Percentiles rank a stretch among this genome's conserved stretches.
These are phyloP conservation scores for Suillus subalutaceus DNA, from an alignment of 768 basidiomycete species.

Conservation along the genomic window DNA sequence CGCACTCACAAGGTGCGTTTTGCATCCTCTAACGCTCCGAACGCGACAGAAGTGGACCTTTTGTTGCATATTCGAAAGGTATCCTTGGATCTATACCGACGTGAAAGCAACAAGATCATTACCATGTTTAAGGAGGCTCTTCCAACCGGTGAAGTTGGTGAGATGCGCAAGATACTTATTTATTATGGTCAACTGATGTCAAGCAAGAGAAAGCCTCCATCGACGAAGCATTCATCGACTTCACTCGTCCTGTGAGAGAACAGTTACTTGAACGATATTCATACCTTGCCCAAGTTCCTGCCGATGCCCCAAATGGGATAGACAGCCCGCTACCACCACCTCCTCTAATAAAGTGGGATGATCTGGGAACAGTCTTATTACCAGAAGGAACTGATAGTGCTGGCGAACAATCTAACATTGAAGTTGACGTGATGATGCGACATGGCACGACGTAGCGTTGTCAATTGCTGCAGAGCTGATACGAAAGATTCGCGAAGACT, in stretches of 20 bases:
- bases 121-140: constrained; percentile 79
- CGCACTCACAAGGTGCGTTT: constrained; percentile 83
- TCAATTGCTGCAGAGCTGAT: constrained; percentile 89
- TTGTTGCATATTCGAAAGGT: constrained; percentile 56
- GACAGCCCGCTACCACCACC: constrained; percentile 82
- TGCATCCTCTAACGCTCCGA: neutral
- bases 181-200: constrained; percentile 4
- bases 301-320: constrained; percentile 64
- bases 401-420: constrained; percentile 17
- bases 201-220: constrained; percentile 91
- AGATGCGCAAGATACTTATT: constrained; percentile 16
- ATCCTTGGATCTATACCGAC: constrained; percentile 89
- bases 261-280: constrained; percentile 76
- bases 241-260: constrained; percentile 80
- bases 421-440: constrained; percentile 43
- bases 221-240: constrained; percentile 95
- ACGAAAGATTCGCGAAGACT: constrained; percentile 71
- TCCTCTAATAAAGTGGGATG: constrained; percentile 63
- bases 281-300: constrained; percentile 70
- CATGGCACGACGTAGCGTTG: constrained; percentile 94
- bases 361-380: constrained; percentile 52
- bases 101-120: constrained; percentile 88
- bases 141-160: constrained; percentile 83
- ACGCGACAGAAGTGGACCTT: constrained; percentile 6
- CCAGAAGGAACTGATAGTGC: constrained; percentile 24